A percentile compares a stretch with the other conserved stretches of the same genome.
Evolutionary conservation across 2,329 filamentous ascomycete species (phyloP).

Genomic region (Colletotrichum nymphaeae): DNA sequence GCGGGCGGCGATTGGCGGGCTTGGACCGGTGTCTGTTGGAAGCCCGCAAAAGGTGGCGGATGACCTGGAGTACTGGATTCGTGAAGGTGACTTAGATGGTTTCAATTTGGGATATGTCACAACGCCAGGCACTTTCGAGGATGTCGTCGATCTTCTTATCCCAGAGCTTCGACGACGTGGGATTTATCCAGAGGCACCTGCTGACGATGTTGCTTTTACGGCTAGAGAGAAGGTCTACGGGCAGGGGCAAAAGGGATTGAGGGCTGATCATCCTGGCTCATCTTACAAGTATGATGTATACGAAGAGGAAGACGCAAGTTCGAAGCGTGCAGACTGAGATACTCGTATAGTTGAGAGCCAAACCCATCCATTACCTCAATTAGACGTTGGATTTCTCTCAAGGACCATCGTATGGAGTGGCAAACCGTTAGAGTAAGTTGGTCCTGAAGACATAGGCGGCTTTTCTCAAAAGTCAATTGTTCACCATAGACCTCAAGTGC

Average conservation of each 20-base stretch:
- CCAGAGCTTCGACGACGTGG: slow-evolving; percentile 44
- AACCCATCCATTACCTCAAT: background rate
- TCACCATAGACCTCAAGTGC: too few relatives aligned
- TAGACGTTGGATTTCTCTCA: too few relatives aligned
- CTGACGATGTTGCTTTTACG: slow-evolving; percentile 53
- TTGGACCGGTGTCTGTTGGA: slow-evolving; percentile 49
- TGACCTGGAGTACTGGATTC: slow-evolving; percentile 56
- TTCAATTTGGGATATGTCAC: slow-evolving; percentile 57
- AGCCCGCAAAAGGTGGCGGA: slow-evolving; percentile 55
- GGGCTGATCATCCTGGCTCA: slow-evolving; percentile 69
- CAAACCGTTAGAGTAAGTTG: too few relatives aligned
- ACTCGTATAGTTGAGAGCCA: background rate
- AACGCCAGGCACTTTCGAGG: slow-evolving; percentile 51
- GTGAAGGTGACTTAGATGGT: slow-evolving; percentile 54
- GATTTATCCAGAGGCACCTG: slow-evolving; percentile 44
- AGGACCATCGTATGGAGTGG: too few relatives aligned
- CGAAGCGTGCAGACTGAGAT: background rate
- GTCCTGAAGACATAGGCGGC: too few relatives aligned
- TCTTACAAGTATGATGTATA: slow-evolving; percentile 73
- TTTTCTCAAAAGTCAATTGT: too few relatives aligned
- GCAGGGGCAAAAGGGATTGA: slow-evolving; percentile 64
- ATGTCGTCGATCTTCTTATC: slow-evolving; percentile 45
- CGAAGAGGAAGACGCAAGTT: slow-evolving; percentile 55
- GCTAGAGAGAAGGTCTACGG: slow-evolving; percentile 73
- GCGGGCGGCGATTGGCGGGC: slow-evolving; percentile 53